phyloP scores from a whole-genome alignment of 2,329 filamentous ascomycete species.

The Stromatinia cepivora region DNA sequence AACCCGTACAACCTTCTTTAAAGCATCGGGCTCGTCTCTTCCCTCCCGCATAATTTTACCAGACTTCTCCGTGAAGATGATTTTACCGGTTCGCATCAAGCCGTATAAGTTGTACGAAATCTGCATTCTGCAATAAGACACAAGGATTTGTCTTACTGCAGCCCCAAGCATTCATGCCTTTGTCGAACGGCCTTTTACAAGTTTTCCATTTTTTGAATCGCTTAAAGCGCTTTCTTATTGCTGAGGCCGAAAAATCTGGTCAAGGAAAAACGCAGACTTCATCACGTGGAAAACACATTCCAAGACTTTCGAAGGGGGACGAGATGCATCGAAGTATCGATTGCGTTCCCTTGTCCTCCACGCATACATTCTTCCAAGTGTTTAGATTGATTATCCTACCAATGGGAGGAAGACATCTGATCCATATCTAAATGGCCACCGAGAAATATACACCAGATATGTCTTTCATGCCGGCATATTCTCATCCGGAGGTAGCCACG shows the following conservation, averaged over 20 bases:
- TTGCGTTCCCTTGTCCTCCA: constrained; percentile 7
- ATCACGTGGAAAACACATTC: background rate
- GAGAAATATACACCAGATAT: background rate
- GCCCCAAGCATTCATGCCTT: constrained; percentile 6
- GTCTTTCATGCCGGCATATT: background rate
- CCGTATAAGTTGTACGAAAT: constrained; percentile 12
- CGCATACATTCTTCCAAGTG: background rate
- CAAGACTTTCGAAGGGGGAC: background rate
- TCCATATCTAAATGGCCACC: background rate
- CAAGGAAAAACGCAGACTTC: background rate
- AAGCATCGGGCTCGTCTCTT: background rate
- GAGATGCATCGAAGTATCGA: background rate
- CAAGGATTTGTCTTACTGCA: constrained; percentile 7
- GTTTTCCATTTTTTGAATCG: background rate
- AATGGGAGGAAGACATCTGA: background rate
- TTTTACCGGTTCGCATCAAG: background rate
- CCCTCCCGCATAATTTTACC: constrained; percentile 6
- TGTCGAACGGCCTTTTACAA: background rate
- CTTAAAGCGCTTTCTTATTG: background rate
- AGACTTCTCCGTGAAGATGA: background rate
- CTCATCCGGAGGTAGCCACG: background rate
- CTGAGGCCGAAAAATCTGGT: background rate
- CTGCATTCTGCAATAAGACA: constrained; percentile 15
- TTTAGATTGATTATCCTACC: background rate
- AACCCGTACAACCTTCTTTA: background rate